Base-by-base conservation (phyloP, 192 early-diverging fungal genomes). In the Backusella circina region DNA sequence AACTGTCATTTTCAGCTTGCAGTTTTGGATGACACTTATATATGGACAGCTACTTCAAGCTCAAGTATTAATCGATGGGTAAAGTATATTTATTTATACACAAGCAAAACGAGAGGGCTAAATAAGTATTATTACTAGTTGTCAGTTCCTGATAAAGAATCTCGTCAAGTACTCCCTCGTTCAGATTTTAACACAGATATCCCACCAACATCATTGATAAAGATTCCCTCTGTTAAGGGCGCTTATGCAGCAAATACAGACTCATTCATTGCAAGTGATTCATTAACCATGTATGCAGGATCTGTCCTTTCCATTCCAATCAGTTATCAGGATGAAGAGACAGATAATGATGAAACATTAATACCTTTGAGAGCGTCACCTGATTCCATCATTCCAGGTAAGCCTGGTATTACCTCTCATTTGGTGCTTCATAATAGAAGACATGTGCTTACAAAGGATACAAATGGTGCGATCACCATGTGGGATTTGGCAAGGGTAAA, bases 401-500 rank as follows among this genome's bases (percentile, higher is more conserved):
- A 89, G 44, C 86, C 91, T 71, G 91, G 93, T 2, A 76, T 91
- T 36, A 88, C 90, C 13, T 83, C 89, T 18, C 88, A 91, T 79
- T 75, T 80, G 31, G 80, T 98, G 5, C 81, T 99, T 35, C 94
- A 97, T 47, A 93, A 95, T 84, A 88, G 92, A 74, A 88, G 95
- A 65, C 91, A 94, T 77, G 93, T 96, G 0, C 76, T 98, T 44
- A 95, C 96, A 1, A 86, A 93, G 77, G 92, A 98, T 77, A 92
- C 92, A 30, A 86, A 74, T 35, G 95, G 93, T 0, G 86, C 90
- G 32, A 90, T 98, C 13, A 88, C 88, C 0, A 81, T 98, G 37
- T 99, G 98, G 98, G 97, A 99, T 84, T 88, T 99, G 50, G 87
- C 98, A 88, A 91, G 81, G 80, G 88, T 77, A 87, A 86, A 23